A percentile compares a stretch with the other conserved stretches of the same genome.
These are phyloP conservation scores for Sphaerulina musiva DNA, from an alignment of 2,329 filamentous ascomycete genomes.

Conservation along the genomic window DNA sequence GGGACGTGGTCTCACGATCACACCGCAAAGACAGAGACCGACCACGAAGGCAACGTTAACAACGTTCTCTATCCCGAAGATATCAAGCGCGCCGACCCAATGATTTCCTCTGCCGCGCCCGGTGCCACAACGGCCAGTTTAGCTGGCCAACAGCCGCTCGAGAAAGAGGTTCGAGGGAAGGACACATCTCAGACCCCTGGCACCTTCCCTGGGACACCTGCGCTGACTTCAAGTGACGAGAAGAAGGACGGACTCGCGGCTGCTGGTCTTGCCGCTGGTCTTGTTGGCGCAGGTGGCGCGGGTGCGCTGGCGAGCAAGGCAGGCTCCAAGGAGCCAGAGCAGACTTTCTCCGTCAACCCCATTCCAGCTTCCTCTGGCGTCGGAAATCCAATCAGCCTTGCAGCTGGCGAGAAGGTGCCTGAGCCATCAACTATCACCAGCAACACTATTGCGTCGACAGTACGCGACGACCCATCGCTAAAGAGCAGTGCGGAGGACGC, in stretches of 20 bases:
- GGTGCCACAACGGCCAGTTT: constrained; percentile 65
- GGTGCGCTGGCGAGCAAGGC: constrained; percentile 2
- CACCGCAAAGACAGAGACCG: constrained; percentile 72
- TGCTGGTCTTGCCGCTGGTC: constrained; percentile 1
- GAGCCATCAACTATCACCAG: constrained; percentile 55
- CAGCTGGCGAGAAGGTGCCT: constrained; percentile 76
- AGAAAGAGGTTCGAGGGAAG: constrained; percentile 16
- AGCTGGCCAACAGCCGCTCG: constrained; percentile 60
- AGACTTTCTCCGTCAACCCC: constrained; percentile 52
- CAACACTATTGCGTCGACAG: constrained; percentile 62
- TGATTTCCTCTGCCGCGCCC: constrained; percentile 58
- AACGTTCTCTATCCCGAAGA: constrained; percentile 78
- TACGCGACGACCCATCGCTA: constrained; percentile 61
- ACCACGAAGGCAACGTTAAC: constrained; percentile 79
- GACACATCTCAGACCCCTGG: constrained; percentile 48
- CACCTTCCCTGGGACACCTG: constrained; percentile 66
- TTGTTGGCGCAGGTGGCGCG: constrained; percentile 3
- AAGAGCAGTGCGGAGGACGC: constrained; percentile 14
- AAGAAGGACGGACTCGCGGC: background rate
- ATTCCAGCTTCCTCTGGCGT: constrained; percentile 52
- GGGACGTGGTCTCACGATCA: constrained; percentile 81
- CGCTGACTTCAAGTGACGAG: constrained; percentile 35
- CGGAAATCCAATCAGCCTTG: constrained; percentile 73
- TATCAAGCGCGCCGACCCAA: constrained; percentile 51
- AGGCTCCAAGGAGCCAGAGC: constrained; percentile 13